Percentiles rank a stretch among this genome's conserved stretches.
phyloP scores from a whole-genome alignment of 1,284 basidiomycete genomes.

The Paramarasmius palmivorus region DNA sequence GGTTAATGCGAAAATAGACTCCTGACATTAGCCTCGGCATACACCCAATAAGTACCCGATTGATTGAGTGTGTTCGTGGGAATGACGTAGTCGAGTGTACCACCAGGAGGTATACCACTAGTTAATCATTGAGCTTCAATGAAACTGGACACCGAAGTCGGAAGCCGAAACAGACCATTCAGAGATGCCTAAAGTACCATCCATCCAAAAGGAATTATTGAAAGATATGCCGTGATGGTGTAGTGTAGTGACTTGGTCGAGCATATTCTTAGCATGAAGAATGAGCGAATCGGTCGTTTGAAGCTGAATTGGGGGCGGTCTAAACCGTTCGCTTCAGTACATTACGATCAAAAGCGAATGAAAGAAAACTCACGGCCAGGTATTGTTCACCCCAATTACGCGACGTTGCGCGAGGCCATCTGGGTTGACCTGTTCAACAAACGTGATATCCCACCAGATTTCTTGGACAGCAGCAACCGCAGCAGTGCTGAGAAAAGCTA shows the following conservation, averaged over 20 bases:
- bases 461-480: slow-evolving; percentile 62
- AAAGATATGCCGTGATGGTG: slow-evolving; percentile 95
- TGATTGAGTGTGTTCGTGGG: slow-evolving; percentile 69
- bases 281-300: slow-evolving; percentile 69
- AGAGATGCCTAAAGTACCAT: slow-evolving; percentile 81
- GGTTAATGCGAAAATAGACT: not conserved
- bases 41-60: slow-evolving; percentile 88
- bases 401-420: slow-evolving; percentile 72
- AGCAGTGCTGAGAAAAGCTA: slow-evolving; percentile 23
- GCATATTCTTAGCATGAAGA: slow-evolving; percentile 74
- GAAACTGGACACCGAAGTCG: not conserved
- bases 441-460: slow-evolving; percentile 81
- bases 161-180: slow-evolving; percentile 65
- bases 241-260: slow-evolving; percentile 63
- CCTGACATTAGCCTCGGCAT: slow-evolving; percentile 62
- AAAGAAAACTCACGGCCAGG: slow-evolving; percentile 79
- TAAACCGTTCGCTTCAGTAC: slow-evolving; percentile 27
- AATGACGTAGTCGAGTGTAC: slow-evolving; percentile 77
- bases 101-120: slow-evolving; percentile 82
- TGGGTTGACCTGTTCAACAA: slow-evolving; percentile 68
- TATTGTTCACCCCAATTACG: slow-evolving; percentile 85
- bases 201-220: slow-evolving; percentile 83
- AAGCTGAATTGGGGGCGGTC: slow-evolving; percentile 80
- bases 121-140: slow-evolving; percentile 19
- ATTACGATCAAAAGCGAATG: not conserved